Percentiles rank a stretch among this genome's conserved stretches.
Evolutionary conservation across 1,284 basidiomycete species (phyloP).

Genomic region (Crucibulum parvulum): DNA sequence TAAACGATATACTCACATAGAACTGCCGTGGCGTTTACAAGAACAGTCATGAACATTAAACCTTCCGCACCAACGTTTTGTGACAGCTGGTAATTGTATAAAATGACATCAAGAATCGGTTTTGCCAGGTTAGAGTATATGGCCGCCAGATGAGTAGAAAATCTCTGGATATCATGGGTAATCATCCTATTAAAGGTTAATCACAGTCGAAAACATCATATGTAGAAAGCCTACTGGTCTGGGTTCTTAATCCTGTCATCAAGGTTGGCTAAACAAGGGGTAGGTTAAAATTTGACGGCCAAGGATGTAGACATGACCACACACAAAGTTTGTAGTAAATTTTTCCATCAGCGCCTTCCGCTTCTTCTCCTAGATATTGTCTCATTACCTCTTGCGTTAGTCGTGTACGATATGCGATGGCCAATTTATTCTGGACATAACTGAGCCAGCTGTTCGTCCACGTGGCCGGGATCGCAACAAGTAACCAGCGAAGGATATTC

Average conservation of each 20-base stretch:
- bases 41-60: conserved; percentile 82
- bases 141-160: conserved; percentile 90
- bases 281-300: conserved; percentile 5
- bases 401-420: conserved; percentile 90
- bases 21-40: conserved; percentile 85
- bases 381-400: conserved; percentile 86
- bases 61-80: conserved; percentile 96
- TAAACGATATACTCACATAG: conserved; percentile 62
- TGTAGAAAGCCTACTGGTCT: conserved; percentile 71
- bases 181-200: conserved; percentile 69
- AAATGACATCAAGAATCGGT: conserved; percentile 90
- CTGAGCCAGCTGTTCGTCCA: conserved; percentile 98
- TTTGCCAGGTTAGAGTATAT: conserved; percentile 96
- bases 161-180: conserved; percentile 94
- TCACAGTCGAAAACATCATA: conserved; percentile 8
- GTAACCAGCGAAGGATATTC: conserved; percentile 90
- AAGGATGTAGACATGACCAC: conserved; percentile 23
- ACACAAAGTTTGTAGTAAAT: conserved; percentile 92
- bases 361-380: conserved; percentile 83
- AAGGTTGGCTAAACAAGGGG: conserved; percentile 69
- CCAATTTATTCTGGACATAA: conserved; percentile 93
- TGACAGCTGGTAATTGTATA: conserved; percentile 97
- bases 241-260: conserved; percentile 97
- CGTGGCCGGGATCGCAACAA: conserved; percentile 94
- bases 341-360: conserved; percentile 68